Evolutionary conservation across 805 yeast species (phyloP).

Genomic region (Saturnispora silvae): DNA sequence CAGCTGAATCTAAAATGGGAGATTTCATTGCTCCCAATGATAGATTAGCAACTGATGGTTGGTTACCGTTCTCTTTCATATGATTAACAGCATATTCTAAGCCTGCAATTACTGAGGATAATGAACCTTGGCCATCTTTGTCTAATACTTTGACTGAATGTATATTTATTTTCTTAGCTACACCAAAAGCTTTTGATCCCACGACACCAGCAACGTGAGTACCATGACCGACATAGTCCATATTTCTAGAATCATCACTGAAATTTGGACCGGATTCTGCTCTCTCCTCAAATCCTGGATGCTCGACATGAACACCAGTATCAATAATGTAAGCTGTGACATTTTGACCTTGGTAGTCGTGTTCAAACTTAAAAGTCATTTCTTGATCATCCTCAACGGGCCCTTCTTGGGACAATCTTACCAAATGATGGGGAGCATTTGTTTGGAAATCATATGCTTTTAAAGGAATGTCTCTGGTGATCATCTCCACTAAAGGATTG

Average conservation of each 20-base stretch:
- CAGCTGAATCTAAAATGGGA: conserved; percentile 58
- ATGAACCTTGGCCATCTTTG: conserved; percentile 56
- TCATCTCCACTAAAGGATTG: conserved; percentile 56
- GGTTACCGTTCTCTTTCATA: conserved; percentile 24
- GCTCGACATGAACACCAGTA: conserved; percentile 61
- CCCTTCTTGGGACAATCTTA: conserved; percentile 44
- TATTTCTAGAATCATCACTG: conserved; percentile 47
- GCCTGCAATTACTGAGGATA: conserved; percentile 55
- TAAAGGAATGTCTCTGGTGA: conserved; percentile 57
- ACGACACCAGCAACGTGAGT: conserved; percentile 89
- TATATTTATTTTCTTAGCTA: conserved; percentile 57
- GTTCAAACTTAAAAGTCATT: conserved; percentile 39
- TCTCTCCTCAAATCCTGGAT: conserved; percentile 56
- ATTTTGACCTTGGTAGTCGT: conserved; percentile 38
- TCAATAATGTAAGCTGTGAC: conserved; percentile 74
- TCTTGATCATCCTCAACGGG: conserved; percentile 18
- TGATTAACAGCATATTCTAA: conserved; percentile 61
- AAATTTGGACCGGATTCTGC: conserved; percentile 51
- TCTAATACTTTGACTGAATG: conserved; percentile 71
- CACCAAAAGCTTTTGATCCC: conserved; percentile 74
- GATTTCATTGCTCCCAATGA: conserved; percentile 72
- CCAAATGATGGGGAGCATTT: conserved; percentile 43
- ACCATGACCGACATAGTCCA: conserved; percentile 78
- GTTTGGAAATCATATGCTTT: conserved; percentile 37
- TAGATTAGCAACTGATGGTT: conserved; percentile 60